A percentile compares a stretch with the other conserved stretches of the same genome.
Conservation (phyloP, 352 stramenopile genomes). For the Elongisporangium undulatum region DNA sequence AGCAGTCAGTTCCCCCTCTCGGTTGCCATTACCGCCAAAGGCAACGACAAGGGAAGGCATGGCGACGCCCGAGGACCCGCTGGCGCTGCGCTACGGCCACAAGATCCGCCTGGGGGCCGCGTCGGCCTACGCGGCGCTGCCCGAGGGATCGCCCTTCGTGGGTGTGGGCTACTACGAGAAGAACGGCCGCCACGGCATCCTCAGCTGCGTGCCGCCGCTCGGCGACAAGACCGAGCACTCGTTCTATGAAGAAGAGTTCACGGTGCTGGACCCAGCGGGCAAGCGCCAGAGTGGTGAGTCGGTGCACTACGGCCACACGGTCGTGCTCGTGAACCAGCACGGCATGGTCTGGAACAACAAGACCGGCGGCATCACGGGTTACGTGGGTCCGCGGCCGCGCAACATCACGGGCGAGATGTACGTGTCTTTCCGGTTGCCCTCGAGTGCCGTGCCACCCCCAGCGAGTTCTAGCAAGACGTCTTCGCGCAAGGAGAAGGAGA, state of each 20-base stretch:
- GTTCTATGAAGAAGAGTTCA: constrained; percentile 83
- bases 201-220: constrained; percentile 79
- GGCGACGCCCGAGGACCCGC: neutral
- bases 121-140: constrained; percentile 40
- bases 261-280: constrained; percentile 62
- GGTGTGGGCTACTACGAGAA: constrained; percentile 86
- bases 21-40: neutral
- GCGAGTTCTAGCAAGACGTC: constrained; percentile 13
- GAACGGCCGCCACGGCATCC: constrained; percentile 78
- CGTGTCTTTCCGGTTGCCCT: constrained; percentile 46
- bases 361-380: constrained; percentile 82
- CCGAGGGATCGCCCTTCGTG: constrained; percentile 8
- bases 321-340: constrained; percentile 84
- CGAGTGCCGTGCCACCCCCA: constrained; percentile 9
- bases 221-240: constrained; percentile 58
- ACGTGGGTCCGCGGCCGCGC: constrained; percentile 65
- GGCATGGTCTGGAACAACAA: constrained; percentile 89
- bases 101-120: constrained; percentile 55
- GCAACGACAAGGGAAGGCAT: neutral
- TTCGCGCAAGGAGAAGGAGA: constrained; percentile 13
- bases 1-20: neutral
- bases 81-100: constrained; percentile 57
- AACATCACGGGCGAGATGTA: constrained; percentile 73
- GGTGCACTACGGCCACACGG: constrained; percentile 66
- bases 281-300: constrained; percentile 31